phyloP scores from a whole-genome alignment of 2,329 filamentous ascomycete species.

The Bipolaris sorokiniana region DNA sequence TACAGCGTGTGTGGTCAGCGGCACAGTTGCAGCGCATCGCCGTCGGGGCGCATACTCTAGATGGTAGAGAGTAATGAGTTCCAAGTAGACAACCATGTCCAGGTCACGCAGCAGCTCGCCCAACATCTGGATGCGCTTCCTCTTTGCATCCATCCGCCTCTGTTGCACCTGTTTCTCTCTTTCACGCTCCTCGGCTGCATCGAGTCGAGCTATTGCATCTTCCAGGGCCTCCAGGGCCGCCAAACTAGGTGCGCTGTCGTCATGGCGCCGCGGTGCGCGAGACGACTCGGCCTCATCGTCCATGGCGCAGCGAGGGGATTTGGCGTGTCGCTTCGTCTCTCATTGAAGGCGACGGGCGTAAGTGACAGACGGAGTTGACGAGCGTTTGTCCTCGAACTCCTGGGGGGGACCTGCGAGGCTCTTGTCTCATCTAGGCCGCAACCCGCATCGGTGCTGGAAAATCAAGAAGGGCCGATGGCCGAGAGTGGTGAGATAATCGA shows the following conservation, averaged over 20 bases:
- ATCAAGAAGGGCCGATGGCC: conserved; percentile 36
- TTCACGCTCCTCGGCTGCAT: conserved; percentile 29
- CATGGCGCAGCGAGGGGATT: conserved; percentile 41
- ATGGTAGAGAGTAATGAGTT: conserved; percentile 67
- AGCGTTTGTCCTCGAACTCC: conserved; percentile 7
- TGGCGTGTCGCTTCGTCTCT: conserved; percentile 20
- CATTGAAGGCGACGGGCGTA: conserved; percentile 35
- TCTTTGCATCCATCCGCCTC: conserved; percentile 42
- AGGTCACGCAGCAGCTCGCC: conserved; percentile 63
- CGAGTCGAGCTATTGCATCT: conserved; percentile 19
- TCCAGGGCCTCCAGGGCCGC: conserved; percentile 23
- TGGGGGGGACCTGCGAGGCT: conserved; percentile 8
- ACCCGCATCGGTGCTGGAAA: conserved; percentile 39
- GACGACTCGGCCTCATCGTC: conserved; percentile 50
- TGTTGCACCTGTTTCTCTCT: conserved; percentile 32
- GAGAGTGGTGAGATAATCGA: conserved; percentile 49
- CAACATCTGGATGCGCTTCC: conserved; percentile 51
- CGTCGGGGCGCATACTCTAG: conserved; percentile 60
- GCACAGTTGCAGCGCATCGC: background rate
- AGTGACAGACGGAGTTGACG: conserved; percentile 8
- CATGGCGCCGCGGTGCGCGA: conserved; percentile 33
- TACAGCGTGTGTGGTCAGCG: conserved; percentile 29
- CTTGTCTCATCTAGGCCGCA: conserved; percentile 12
- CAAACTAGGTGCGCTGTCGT: conserved; percentile 20
- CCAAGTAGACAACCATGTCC: conserved; percentile 66